phyloP scores from a whole-genome alignment of 257 asterid species.

The Solanum virginianum region DNA sequence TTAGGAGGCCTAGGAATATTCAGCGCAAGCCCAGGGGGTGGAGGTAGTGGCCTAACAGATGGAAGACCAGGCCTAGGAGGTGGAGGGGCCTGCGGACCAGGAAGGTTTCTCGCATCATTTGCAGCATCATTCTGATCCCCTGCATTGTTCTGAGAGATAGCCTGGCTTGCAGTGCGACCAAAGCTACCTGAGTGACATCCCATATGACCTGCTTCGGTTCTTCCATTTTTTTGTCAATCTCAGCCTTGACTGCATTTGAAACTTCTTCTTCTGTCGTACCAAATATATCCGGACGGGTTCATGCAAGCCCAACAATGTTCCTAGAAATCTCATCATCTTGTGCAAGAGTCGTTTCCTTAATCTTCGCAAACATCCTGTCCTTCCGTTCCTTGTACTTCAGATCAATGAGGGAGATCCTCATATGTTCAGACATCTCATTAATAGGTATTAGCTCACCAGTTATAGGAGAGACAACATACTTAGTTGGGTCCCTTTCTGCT shows the following conservation, averaged over 20 bases:
- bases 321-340: conserved; percentile 88
- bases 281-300: conserved; percentile 88
- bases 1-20: conserved; percentile 71
- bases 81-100: conserved; percentile 81
- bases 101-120: conserved; percentile 46
- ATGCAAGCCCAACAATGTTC: conserved; percentile 89
- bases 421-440: conserved; percentile 94
- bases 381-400: conserved; percentile 93
- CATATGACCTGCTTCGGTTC: conserved; percentile 97
- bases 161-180: conserved; percentile 89
- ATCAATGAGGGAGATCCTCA: conserved; percentile 91
- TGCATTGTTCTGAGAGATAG: conserved; percentile 60
- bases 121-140: conserved; percentile 47
- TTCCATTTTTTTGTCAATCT: conserved; percentile 84
- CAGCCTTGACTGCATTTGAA: conserved; percentile 92
- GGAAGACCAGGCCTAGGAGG: conserved; percentile 70
- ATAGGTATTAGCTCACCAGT: conserved; percentile 78
- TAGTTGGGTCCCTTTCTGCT: conserved; percentile 78
- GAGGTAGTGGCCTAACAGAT: conserved; percentile 69
- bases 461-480: conserved; percentile 72
- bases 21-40: conserved; percentile 72
- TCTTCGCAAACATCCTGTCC: conserved; percentile 97
- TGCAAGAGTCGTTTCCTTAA: conserved; percentile 85
- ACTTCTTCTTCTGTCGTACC: conserved; percentile 98
- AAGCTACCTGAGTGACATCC: conserved; percentile 94